Conservation (phyloP, 495 filamentous ascomycete genomes). For the Tetracladium marchalianum region DNA sequence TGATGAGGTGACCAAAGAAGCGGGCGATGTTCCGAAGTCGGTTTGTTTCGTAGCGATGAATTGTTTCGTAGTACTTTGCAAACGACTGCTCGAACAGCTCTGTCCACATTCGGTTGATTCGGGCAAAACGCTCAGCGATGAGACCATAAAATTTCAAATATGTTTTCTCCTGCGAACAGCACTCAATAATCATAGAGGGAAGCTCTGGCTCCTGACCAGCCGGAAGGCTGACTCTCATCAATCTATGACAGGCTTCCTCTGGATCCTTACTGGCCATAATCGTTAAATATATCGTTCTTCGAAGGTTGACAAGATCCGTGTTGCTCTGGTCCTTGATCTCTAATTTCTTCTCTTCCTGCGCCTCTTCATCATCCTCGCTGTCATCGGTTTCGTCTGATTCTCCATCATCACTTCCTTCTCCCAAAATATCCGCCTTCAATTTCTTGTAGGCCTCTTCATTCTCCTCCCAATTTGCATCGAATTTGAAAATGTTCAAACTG, state of each 20-base stretch:
- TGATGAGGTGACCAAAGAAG: slow-evolving; percentile 88
- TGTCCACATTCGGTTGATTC: slow-evolving; percentile 88
- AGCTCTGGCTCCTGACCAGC: slow-evolving; percentile 82
- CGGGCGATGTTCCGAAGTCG: slow-evolving; percentile 85
- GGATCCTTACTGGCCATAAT: slow-evolving; percentile 93
- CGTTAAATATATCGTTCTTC: slow-evolving; percentile 90
- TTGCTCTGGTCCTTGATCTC: slow-evolving; percentile 99
- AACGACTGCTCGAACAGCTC: slow-evolving; percentile 86
- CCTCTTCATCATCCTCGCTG: slow-evolving; percentile 70
- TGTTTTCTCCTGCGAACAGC: slow-evolving; percentile 87
- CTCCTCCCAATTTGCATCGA: slow-evolving; percentile 78
- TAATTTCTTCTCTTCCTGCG: slow-evolving; percentile 56
- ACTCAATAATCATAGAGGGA: slow-evolving; percentile 93
- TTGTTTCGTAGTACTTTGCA: slow-evolving; percentile 89
- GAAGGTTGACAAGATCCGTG: slow-evolving; percentile 84
- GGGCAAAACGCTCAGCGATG: slow-evolving; percentile 89
- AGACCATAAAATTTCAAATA: slow-evolving; percentile 95
- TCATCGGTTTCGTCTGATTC: slow-evolving; percentile 63
- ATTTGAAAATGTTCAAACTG: slow-evolving; percentile 89
- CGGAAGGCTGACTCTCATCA: slow-evolving; percentile 85
- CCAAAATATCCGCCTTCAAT: slow-evolving; percentile 86
- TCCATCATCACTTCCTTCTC: slow-evolving; percentile 76
- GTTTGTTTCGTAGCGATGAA: slow-evolving; percentile 94
- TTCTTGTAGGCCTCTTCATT: slow-evolving; percentile 85
- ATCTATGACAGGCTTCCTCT: slow-evolving; percentile 91